phyloP scores from a whole-genome alignment of 2,329 filamentous ascomycete genomes.

The Teratosphaeria nubilosa region DNA sequence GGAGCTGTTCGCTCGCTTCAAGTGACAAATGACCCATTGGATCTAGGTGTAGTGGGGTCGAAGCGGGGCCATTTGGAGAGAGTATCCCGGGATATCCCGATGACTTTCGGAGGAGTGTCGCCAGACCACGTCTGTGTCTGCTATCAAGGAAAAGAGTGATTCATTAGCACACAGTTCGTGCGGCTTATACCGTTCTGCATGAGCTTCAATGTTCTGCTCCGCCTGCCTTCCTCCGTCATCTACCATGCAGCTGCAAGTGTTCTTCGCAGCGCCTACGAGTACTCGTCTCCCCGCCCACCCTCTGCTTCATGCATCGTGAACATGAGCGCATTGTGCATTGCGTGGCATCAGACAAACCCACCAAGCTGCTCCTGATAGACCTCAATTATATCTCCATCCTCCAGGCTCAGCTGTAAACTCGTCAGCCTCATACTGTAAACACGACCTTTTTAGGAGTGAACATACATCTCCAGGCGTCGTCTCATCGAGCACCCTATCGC shows the following conservation, averaged over 20 bases:
- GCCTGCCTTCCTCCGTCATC: background rate
- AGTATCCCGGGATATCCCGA: background rate
- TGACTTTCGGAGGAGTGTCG: too few relatives aligned
- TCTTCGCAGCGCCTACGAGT: background rate
- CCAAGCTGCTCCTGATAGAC: conserved; percentile 15
- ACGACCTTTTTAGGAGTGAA: background rate
- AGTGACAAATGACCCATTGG: background rate
- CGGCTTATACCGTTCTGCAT: too few relatives aligned
- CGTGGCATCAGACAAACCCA: conserved; percentile 1
- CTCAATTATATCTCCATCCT: conserved; percentile 16
- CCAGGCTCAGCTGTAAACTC: conserved; percentile 11
- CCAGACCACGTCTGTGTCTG: too few relatives aligned
- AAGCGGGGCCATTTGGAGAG: background rate
- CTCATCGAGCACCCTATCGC: conserved; percentile 9
- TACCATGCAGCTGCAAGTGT: background rate
- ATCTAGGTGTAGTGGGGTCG: background rate
- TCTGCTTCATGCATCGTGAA: too few relatives aligned
- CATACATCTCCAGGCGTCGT: conserved; percentile 13
- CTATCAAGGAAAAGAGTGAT: too few relatives aligned
- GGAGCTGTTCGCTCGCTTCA: background rate
- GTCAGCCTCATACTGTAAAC: background rate
- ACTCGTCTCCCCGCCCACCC: too few relatives aligned
- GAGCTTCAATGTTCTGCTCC: background rate
- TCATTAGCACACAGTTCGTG: too few relatives aligned
- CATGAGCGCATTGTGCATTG: too few relatives aligned